Evolutionary conservation across 441 rosid genomes (phyloP), one percentile per base, ranked within the genome.

Genomic region (Croton setiger): DNA sequence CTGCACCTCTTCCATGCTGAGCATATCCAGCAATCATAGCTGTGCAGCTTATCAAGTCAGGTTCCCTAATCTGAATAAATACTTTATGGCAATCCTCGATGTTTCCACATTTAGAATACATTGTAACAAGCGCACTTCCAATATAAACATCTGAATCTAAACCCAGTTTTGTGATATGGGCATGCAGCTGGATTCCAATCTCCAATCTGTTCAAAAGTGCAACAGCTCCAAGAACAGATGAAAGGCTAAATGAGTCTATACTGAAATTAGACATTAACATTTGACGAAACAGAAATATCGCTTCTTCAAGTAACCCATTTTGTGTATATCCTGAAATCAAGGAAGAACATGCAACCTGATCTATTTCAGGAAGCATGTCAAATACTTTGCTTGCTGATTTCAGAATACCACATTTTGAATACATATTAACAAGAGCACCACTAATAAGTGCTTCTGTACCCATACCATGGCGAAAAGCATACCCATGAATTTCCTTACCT

Each of bases 101-200:
- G 83, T 86, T 76, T 76, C 96, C 96, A 68, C 81, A 84, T 82
- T 86, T 85, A 4, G 94, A 88, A 72, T 89, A 91, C 87, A 88
- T 83, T 63, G 81, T 80, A 62, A 83, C 78, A 60, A 91, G 81
- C 62, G 96, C 81, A 81, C 88, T 91, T 71, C 97, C 97, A 14
- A 88, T 86, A 15, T 88, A 83, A 63, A 74, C 84, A 71, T 88
- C 80, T 51, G 86, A 80, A 60, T 70, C 78, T 65, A 89, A 75
- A 60, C 96, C 91, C 33, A 77, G n/a, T 78, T 88, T 91, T 27
- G 68, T 80, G 39, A 79, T 43, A 57, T 71, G 77, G 62, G 86
- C 81, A 72, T 91, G 97, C 69, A 91, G 69, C 79, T 86, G 97
- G 66, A 74, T 68, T 73, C 97, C 94, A 23, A 85, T 49, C 61